phyloP scores from a whole-genome alignment of 2,329 filamentous ascomycete species.

The Epichloe gansuensis region DNA sequence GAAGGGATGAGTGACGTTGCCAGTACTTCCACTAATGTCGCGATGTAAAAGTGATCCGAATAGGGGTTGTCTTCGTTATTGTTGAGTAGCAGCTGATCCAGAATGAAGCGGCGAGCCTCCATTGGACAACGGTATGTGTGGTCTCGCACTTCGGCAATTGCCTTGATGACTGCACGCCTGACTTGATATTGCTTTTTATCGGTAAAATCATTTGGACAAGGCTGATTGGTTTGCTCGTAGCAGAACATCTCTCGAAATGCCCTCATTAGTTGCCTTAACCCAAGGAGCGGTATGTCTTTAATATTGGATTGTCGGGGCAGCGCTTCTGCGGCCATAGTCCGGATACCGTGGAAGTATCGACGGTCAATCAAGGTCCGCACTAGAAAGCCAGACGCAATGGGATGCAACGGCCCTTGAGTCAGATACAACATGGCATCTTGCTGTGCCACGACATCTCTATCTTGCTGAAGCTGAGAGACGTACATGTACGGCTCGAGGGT shows the following conservation, averaged over 20 bases:
- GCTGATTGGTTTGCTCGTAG: slow-evolving; percentile 63
- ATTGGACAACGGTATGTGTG: slow-evolving; percentile 63
- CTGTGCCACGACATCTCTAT: slow-evolving; percentile 88
- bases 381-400: slow-evolving; percentile 78
- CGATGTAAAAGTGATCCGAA: slow-evolving; percentile 83
- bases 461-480: slow-evolving; percentile 90
- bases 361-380: slow-evolving; percentile 81
- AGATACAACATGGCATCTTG: slow-evolving; percentile 68
- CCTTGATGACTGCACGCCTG: slow-evolving; percentile 69
- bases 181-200: slow-evolving; percentile 78
- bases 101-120: slow-evolving; percentile 68
- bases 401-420: slow-evolving; percentile 52
- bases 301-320: slow-evolving; percentile 63
- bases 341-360: slow-evolving; percentile 88
- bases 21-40: slow-evolving; percentile 57
- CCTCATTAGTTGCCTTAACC: slow-evolving; percentile 71
- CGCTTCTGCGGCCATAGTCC: slow-evolving; percentile 69
- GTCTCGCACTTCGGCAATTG: slow-evolving; percentile 69
- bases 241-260: slow-evolving; percentile 85
- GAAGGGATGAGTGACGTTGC: slow-evolving; percentile 45
- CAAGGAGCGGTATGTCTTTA: slow-evolving; percentile 58
- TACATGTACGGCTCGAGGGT: slow-evolving; percentile 96
- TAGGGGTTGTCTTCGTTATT: slow-evolving; percentile 85
- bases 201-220: slow-evolving; percentile 80
- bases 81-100: slow-evolving; percentile 85